Evolutionary conservation across 805 yeast species (phyloP), one percentile per base, ranked within the genome.

Genomic region (Spathaspora arborariae): DNA sequence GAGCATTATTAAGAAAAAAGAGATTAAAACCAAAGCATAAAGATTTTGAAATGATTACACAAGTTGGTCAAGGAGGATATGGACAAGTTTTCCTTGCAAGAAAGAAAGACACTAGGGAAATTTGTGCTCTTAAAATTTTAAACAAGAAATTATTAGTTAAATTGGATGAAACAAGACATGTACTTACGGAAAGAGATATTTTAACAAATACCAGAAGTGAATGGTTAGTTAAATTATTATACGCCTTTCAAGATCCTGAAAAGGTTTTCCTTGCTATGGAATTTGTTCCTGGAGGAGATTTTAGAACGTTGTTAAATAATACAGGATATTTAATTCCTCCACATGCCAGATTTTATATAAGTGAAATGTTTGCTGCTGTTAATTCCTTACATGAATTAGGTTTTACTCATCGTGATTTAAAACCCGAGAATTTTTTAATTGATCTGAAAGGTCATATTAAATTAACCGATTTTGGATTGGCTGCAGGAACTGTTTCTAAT

Each of bases 271-370:
- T 94, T 59, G 99, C 99, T 2, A 94, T 94, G 99, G 99, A 94
- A 64, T 94, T 88, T 65, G 99, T 94, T n/a, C 97, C 99, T 7
- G 99, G 99, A 49, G 99, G 99, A 45, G 99, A 94, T 63, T 94
- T 88, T 72, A 83, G 99, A 62, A 94, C 99, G 0, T 70, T 94
- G 50, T 78, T 94, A 53, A 91, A 90, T 65, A 92, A 91, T 63
- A 92, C 98, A 5, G 96, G 96, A 30, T 87, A 86, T 48, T 72
- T 94, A 55, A 87, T 88, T 50, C 96, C 98, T 2, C 90, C 95
- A 3, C 99, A 94, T 62, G 96, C 98, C 0, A 79, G 98, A 49
- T 94, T 94, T 69, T 94, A 94, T 64, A 80, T 94, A 53, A 82
- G 92, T 51, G 98, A 94, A 67, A 94, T 94, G 99, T 92, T 94